Conservation (phyloP, 2,329 filamentous ascomycete species). For the Colletotrichum cordylinicola region DNA sequence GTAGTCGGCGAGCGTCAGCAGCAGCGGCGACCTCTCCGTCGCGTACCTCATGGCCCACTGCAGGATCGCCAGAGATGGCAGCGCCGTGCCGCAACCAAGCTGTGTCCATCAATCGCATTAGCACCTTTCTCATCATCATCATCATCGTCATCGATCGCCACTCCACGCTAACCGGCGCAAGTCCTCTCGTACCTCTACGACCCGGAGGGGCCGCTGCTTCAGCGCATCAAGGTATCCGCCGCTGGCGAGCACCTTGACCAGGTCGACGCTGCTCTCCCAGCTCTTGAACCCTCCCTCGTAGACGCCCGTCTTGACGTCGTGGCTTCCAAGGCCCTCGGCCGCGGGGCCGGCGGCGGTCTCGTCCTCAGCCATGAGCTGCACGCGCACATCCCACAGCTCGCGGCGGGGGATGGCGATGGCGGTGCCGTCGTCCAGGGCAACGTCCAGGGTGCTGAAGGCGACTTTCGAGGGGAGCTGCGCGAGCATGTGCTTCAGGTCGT, state of each 20-base stretch:
- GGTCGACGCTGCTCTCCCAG: constrained; percentile 85
- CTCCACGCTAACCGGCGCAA: background rate
- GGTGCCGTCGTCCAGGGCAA: constrained; percentile 64
- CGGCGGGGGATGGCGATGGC: constrained; percentile 68
- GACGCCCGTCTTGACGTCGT: constrained; percentile 80
- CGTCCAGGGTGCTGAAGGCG: constrained; percentile 67
- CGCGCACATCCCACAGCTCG: constrained; percentile 81
- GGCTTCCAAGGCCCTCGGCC: constrained; percentile 63
- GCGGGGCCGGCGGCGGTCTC: constrained; percentile 45
- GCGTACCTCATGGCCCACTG: constrained; percentile 57
- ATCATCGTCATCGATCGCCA: background rate
- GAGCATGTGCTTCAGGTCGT: constrained; percentile 58
- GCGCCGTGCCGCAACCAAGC: constrained; percentile 80
- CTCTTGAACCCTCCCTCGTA: constrained; percentile 91
- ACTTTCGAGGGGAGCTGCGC: constrained; percentile 73
- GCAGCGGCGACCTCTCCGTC: constrained; percentile 40
- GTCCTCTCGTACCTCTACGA: constrained; percentile 57
- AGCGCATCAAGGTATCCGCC: constrained; percentile 41
- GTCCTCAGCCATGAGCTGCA: constrained; percentile 81
- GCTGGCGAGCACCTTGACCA: constrained; percentile 70
- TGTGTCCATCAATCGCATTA: constrained; percentile 37
- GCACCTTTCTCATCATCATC: background rate
- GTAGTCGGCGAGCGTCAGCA: constrained; percentile 78
- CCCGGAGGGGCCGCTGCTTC: constrained; percentile 40
- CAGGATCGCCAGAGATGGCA: constrained; percentile 76